phyloP scores from a whole-genome alignment of 2,329 filamentous ascomycete genomes.

The Ophiocordyceps camponoti-floridani region DNA sequence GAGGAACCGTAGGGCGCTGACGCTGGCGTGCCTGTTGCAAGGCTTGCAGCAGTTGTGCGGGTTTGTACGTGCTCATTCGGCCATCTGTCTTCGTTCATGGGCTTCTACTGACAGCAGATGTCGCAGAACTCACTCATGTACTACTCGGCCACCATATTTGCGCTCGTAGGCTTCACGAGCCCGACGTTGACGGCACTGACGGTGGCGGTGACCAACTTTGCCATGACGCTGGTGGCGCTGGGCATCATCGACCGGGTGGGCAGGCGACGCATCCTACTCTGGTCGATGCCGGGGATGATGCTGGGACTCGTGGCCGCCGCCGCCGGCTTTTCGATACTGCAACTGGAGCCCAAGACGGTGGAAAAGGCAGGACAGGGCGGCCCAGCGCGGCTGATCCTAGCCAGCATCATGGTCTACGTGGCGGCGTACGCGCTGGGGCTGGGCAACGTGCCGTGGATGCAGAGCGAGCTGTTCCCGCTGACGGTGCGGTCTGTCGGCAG shows the following conservation, averaged over 20 bases:
- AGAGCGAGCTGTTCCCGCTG: constrained; percentile 77
- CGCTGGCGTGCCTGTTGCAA: constrained; percentile 74
- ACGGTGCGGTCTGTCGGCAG: constrained; percentile 56
- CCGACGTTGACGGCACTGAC: constrained; percentile 66
- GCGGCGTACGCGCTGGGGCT: constrained; percentile 73
- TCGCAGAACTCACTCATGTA: constrained; percentile 75
- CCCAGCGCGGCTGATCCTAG: constrained; percentile 34
- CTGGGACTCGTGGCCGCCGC: constrained; percentile 53
- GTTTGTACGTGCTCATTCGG: constrained; percentile 36
- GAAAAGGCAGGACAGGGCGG: not conserved
- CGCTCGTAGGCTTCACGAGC: constrained; percentile 56
- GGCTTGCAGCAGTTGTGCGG: constrained; percentile 78
- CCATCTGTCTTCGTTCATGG: not conserved
- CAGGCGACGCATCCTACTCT: constrained; percentile 61
- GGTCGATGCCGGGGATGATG: constrained; percentile 72
- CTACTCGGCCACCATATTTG: constrained; percentile 70
- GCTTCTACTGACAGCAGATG: constrained; percentile 1
- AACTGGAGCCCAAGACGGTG: constrained; percentile 16
- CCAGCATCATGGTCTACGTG: constrained; percentile 68
- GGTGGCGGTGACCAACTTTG: constrained; percentile 68
- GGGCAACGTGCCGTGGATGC: constrained; percentile 91
- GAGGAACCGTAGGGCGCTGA: constrained; percentile 56
- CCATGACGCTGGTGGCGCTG: constrained; percentile 61
- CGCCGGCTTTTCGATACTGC: constrained; percentile 51
- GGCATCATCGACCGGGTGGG: constrained; percentile 64